Base-by-base conservation (phyloP, 1,139 yeast genomes). In the Suhomyces bokatorum region DNA sequence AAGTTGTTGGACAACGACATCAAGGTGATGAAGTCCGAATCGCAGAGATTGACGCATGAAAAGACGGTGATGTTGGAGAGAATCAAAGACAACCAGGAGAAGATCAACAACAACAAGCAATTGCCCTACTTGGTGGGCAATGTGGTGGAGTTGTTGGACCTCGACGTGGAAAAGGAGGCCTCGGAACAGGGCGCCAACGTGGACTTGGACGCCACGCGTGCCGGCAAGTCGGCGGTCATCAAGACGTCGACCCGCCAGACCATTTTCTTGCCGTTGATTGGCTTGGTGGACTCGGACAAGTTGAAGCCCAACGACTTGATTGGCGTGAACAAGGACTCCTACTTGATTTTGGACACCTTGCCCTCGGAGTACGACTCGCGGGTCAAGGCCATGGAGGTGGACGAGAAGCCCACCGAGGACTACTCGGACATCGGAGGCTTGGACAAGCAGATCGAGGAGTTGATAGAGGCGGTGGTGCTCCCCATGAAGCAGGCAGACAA, bases 401-500 rank as follows among this genome's bases (percentile, higher is more conserved):
- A 95, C 64, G 99, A 93, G 67, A 90, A 91, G 62, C 99, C 99
- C 45, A 87, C 96, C 1, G 99, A 93, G 66, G 90, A 96, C 17
- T 93, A 95, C 64, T 84, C 95, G 2, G 99, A 93, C 64, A 93
- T 93, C 57, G 99, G 99, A 58, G 99, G 99, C 6, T 77, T 95
- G 56, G 98, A 91, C 67, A 95, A 93, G 69, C 99, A 95, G 67
- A 95, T 95, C 57, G 99, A 93, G 67, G 99, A 93, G 67, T 76
- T 93, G 53, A 96, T 91, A 47, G 99, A 93, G 70, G 99, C 99
- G 0, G 97, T 93, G 43, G 99, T 93, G 26, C 78, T 93, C 51
- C 99, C 99, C 32, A 90, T 93, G 98, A 93, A 91, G 66, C 97
- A 93, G 64, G 95, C 97, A 24, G 99, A 95, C 43, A 93, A 93